phyloP scores from a whole-genome alignment of 2,329 filamentous ascomycete species.

The Ceratocystis ficicola region DNA sequence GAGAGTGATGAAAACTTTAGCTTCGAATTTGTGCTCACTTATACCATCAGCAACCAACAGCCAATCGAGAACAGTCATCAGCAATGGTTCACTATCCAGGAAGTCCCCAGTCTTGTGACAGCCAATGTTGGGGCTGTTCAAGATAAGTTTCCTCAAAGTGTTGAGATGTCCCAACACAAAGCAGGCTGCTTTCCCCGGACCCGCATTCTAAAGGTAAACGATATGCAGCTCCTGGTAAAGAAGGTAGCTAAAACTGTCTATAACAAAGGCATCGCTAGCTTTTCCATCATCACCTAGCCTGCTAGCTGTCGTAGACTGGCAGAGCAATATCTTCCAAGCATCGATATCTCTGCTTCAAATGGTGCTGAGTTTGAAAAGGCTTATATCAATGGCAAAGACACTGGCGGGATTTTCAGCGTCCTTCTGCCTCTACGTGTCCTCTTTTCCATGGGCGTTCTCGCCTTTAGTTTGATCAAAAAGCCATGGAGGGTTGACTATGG shows the following conservation, averaged over 20 bases:
- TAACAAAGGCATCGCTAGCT: slow-evolving; percentile 30
- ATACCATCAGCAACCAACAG: slow-evolving; percentile 45
- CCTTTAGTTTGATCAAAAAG: slow-evolving; percentile 43
- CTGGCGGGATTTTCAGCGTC: slow-evolving; percentile 26
- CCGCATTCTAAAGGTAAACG: slow-evolving; percentile 34
- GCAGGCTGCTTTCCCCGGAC: slow-evolving; percentile 37
- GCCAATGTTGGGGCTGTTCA: slow-evolving; percentile 28
- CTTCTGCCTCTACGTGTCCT: slow-evolving; percentile 44
- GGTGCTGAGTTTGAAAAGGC: slow-evolving; percentile 29
- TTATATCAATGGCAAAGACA: slow-evolving; percentile 29
- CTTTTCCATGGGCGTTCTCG: slow-evolving; percentile 42
- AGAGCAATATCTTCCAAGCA: slow-evolving; percentile 35
- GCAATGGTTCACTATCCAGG: slow-evolving; percentile 45
- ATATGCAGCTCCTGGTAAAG: slow-evolving; percentile 9
- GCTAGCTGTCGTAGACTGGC: slow-evolving; percentile 28
- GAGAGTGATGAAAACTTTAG: slow-evolving; percentile 55
- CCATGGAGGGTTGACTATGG: slow-evolving; percentile 57
- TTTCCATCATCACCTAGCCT: slow-evolving; percentile 34
- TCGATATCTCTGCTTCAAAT: slow-evolving; percentile 26
- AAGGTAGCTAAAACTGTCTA: slow-evolving; percentile 35
- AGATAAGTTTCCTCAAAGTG: slow-evolving; percentile 28
- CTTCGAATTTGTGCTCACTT: slow-evolving; percentile 49
- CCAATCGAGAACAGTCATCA: slow-evolving; percentile 41
- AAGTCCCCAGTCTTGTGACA: slow-evolving; percentile 37
- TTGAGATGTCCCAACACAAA: slow-evolving; percentile 32